Conservation (phyloP, 192 early-diverging fungal species). For the Mortierella antarctica region DNA sequence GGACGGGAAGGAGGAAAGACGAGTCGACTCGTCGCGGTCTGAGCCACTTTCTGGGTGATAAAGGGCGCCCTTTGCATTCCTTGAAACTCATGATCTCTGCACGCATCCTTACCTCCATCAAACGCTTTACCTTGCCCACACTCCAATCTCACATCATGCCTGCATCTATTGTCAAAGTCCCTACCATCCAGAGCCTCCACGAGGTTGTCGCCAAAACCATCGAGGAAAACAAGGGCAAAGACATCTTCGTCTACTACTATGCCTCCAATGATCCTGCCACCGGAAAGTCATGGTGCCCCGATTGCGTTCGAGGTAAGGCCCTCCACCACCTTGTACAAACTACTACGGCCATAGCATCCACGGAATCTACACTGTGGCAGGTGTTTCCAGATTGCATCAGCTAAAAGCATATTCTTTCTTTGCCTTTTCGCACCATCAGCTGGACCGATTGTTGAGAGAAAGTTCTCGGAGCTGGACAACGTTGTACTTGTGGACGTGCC, state of each 20-base stretch:
- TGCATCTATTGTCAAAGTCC: slow-evolving; percentile 33
- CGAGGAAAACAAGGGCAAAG: slow-evolving; percentile 33
- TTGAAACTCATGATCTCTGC: too few species aligned
- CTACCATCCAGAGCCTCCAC: slow-evolving; percentile 22
- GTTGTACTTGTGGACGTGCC: slow-evolving; percentile 30
- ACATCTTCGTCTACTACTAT: slow-evolving; percentile 44
- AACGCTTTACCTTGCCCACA: neutral
- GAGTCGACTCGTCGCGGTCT: too few species aligned
- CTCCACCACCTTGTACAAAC: neutral
- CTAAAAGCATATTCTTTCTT: neutral
- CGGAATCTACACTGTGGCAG: neutral
- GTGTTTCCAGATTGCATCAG: neutral
- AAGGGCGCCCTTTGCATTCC: too few species aligned
- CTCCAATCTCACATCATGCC: slow-evolving; percentile 23
- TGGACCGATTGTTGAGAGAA: slow-evolving; percentile 25
- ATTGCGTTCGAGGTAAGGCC: slow-evolving; percentile 43
- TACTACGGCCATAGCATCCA: neutral
- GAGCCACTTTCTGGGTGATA: too few species aligned
- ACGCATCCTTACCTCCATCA: neutral
- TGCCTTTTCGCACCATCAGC: slow-evolving; percentile 1
- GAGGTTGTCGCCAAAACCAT: slow-evolving; percentile 21
- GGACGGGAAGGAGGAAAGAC: too few species aligned
- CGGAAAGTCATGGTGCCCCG: slow-evolving; percentile 61
- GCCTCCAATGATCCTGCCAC: slow-evolving; percentile 39
- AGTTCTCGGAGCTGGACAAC: slow-evolving; percentile 35